A percentile compares a stretch with the other conserved stretches of the same genome.
Evolutionary conservation across 768 basidiomycete species (phyloP).

Genomic region (Lactarius hatsudake): DNA sequence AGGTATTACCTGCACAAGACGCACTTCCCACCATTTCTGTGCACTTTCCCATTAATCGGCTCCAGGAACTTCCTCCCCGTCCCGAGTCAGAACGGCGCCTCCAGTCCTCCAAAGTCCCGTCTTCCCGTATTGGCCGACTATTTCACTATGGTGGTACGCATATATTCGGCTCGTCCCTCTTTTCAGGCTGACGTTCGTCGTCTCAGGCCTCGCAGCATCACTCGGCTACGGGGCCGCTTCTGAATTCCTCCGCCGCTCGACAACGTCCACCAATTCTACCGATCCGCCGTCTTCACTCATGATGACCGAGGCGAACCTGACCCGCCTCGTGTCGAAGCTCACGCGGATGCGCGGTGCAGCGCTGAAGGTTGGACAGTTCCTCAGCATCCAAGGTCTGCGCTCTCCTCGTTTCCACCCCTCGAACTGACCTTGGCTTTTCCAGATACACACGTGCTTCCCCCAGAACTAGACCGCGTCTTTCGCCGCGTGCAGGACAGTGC

Average conservation of each 20-base stretch:
- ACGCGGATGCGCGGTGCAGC: slow-evolving; percentile 96
- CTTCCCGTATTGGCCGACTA: slow-evolving; percentile 81
- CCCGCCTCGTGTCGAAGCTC: slow-evolving; percentile 87
- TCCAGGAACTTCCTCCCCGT: slow-evolving; percentile 5
- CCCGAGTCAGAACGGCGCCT: slow-evolving; percentile 42
- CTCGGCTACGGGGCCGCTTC: slow-evolving; percentile 86
- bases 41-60: neutral
- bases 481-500: slow-evolving; percentile 91
- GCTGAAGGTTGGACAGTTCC: slow-evolving; percentile 93
- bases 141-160: slow-evolving; percentile 88
- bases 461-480: slow-evolving; percentile 85
- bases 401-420: neutral
- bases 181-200: neutral
- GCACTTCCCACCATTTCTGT: slow-evolving; percentile 23
- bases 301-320: slow-evolving; percentile 89
- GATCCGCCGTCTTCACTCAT: slow-evolving; percentile 53
- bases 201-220: slow-evolving; percentile 82
- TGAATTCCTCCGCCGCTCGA: slow-evolving; percentile 73
- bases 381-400: slow-evolving; percentile 85
- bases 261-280: slow-evolving; percentile 30
- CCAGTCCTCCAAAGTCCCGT: slow-evolving; percentile 85
- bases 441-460: slow-evolving; percentile 89
- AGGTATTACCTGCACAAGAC: neutral
- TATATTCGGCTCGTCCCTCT: neutral
- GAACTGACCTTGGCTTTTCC: neutral